Evolutionary conservation across 1,284 basidiomycete species (phyloP).

Genomic region (Cryptococcus neoformans): DNA sequence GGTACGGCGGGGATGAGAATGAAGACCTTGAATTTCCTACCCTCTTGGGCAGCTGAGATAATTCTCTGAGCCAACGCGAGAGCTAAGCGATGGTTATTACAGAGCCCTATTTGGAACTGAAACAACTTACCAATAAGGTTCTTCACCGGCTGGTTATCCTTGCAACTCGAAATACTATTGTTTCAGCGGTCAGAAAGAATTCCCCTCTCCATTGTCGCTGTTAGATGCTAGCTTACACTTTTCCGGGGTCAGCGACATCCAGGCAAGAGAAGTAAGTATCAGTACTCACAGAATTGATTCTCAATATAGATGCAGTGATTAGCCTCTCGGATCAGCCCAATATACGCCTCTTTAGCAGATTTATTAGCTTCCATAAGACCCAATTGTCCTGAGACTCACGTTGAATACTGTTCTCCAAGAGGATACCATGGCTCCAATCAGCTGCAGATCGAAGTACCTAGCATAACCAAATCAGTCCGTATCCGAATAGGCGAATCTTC

Average conservation of each 20-base stretch:
- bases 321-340: slow-evolving; percentile 75
- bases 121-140: slow-evolving; percentile 64
- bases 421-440: slow-evolving; percentile 89
- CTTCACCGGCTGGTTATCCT: slow-evolving; percentile 58
- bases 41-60: slow-evolving; percentile 66
- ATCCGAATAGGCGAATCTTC: background rate
- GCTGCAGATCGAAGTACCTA: slow-evolving; percentile 63
- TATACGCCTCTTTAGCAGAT: slow-evolving; percentile 55
- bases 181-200: slow-evolving; percentile 6
- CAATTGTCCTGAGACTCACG: slow-evolving; percentile 52
- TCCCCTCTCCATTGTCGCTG: background rate
- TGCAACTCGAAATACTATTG: slow-evolving; percentile 70
- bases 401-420: slow-evolving; percentile 81
- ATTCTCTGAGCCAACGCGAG: slow-evolving; percentile 78
- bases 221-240: too few relatives aligned
- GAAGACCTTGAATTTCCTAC: slow-evolving; percentile 71
- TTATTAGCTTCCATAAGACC: slow-evolving; percentile 1
- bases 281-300: slow-evolving; percentile 81
- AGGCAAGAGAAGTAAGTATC: background rate
- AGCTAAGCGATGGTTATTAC: slow-evolving; percentile 21
- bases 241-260: background rate
- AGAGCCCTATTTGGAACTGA: background rate
- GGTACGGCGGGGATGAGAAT: slow-evolving; percentile 67
- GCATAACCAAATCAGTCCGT: slow-evolving; percentile 11
- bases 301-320: slow-evolving; percentile 90